phyloP scores from a whole-genome alignment of 495 filamentous ascomycete genomes.

The Apiosordaria backusii region DNA sequence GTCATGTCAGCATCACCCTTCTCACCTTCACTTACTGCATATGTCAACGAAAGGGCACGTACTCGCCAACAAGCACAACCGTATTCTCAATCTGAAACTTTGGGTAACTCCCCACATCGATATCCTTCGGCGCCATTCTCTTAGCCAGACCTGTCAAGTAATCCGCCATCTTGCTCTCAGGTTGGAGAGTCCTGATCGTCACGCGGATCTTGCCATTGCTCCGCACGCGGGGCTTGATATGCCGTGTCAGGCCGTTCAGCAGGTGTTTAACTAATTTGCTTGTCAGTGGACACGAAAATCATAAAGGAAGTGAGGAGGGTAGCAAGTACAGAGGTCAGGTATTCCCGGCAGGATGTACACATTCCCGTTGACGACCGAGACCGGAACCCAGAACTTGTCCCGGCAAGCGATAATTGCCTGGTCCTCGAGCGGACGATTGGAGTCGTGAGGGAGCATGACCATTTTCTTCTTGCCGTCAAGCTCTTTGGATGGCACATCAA shows the following conservation, averaged over 20 bases:
- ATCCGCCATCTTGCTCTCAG: constrained; percentile 77
- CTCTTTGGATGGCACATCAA: constrained; percentile 74
- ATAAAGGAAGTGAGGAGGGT: background rate
- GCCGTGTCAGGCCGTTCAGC: constrained; percentile 58
- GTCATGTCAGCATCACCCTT: constrained; percentile 7
- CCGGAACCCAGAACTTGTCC: constrained; percentile 77
- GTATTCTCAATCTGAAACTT: constrained; percentile 83
- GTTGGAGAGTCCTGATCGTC: constrained; percentile 78
- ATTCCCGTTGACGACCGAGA: constrained; percentile 84
- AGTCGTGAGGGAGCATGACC: constrained; percentile 79
- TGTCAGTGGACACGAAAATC: background rate
- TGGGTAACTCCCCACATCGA: constrained; percentile 97
- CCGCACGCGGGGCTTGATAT: constrained; percentile 56
- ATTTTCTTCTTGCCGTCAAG: constrained; percentile 82
- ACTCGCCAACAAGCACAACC: constrained; percentile 81
- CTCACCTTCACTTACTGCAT: background rate
- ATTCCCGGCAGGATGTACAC: constrained; percentile 91
- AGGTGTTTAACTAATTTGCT: constrained; percentile 57
- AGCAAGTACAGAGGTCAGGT: constrained; percentile 62
- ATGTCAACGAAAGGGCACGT: constrained; percentile 14
- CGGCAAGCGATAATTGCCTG: constrained; percentile 76
- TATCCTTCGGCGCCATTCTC: constrained; percentile 63
- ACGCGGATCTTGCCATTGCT: constrained; percentile 74
- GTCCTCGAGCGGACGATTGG: constrained; percentile 51
- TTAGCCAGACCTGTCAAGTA: constrained; percentile 77